Evolutionary conservation across 331 rosid species (phyloP), one percentile per base, ranked within the genome.

Genomic region (Malus hybrid): DNA sequence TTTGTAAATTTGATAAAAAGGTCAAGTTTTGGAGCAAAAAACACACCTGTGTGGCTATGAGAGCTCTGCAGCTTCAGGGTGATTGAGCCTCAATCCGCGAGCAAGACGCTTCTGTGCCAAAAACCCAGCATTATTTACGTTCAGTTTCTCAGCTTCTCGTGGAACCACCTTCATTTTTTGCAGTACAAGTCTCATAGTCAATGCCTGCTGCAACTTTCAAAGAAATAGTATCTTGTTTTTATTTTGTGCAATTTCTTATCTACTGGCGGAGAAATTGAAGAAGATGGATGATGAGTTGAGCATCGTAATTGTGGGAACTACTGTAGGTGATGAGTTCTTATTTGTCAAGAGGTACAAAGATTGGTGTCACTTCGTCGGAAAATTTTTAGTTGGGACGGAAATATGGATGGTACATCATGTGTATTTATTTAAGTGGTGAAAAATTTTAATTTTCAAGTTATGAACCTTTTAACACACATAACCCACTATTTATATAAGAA

Each of bases 31-130:
- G 31, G 32, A 61, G 27, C 3, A 0, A n/a, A 14, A 65, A 52
- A 31, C 46, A 6, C 54, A 84, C 99, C 97, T 94, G 99, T 3
- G 96, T 9, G 68, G 97, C 90, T 56, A 94, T 87, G 75, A 94
- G 97, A 46, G 97, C 97, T 5, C 97, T 5, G 89, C 88, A 46
- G 97, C 83, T 92, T 94, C 96, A 56, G 87, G 44, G 63, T 84
- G 87, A 80, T 90, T 94, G 73, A 94, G 96, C 78, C 83, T 85
- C 81, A 92, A 82, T 42, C 97, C 96, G 73, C 99, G 97, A 79
- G 97, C 97, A 70, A 90, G 97, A 64, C 97, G 96, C 82, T 92
- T 94, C 88, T 92, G 99, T 0, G 99, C 97, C 15, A 94, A 89
- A 71, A 24, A 94, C 7, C 97, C 97, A 52, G 97, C 97, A 83